phyloP scores from a whole-genome alignment of 768 basidiomycete genomes.

The Agrocybe praecox region DNA sequence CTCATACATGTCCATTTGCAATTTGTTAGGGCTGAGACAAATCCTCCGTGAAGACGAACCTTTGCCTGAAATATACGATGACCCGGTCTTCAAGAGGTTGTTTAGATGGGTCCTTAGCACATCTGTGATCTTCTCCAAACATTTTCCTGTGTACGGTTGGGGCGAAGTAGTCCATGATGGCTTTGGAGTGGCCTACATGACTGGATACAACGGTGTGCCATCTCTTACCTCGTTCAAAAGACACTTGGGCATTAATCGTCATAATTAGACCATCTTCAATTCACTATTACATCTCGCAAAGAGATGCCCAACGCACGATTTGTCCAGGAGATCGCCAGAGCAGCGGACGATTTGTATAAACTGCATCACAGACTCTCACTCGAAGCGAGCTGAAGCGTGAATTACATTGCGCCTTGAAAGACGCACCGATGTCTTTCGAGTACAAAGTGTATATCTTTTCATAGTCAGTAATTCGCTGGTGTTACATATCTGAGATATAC shows the following conservation, averaged over 20 bases:
- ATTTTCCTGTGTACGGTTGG: slow-evolving; percentile 92
- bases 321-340: slow-evolving; percentile 63
- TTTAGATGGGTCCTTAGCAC: slow-evolving; percentile 90
- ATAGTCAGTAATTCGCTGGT: too few species aligned
- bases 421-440: not conserved
- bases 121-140: slow-evolving; percentile 84
- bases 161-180: slow-evolving; percentile 94
- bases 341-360: slow-evolving; percentile 66
- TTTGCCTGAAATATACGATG: slow-evolving; percentile 70
- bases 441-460: too few species aligned
- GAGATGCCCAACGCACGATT: slow-evolving; percentile 83
- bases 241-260: too few species aligned
- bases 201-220: slow-evolving; percentile 78
- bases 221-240: too few species aligned
- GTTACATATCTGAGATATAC: too few species aligned
- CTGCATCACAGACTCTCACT: slow-evolving; percentile 37
- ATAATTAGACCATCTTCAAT: slow-evolving; percentile 71
- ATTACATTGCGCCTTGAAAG: not conserved
- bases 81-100: slow-evolving; percentile 72
- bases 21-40: slow-evolving; percentile 80
- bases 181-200: slow-evolving; percentile 94
- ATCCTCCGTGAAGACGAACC: slow-evolving; percentile 61
- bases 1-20: slow-evolving; percentile 88
- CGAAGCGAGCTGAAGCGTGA: slow-evolving; percentile 33
- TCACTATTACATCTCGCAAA: slow-evolving; percentile 82